A percentile compares a stretch with the other conserved stretches of the same genome.
Evolutionary conservation across 345 rosid species (phyloP).

Genomic region (Corchorus olitorius): DNA sequence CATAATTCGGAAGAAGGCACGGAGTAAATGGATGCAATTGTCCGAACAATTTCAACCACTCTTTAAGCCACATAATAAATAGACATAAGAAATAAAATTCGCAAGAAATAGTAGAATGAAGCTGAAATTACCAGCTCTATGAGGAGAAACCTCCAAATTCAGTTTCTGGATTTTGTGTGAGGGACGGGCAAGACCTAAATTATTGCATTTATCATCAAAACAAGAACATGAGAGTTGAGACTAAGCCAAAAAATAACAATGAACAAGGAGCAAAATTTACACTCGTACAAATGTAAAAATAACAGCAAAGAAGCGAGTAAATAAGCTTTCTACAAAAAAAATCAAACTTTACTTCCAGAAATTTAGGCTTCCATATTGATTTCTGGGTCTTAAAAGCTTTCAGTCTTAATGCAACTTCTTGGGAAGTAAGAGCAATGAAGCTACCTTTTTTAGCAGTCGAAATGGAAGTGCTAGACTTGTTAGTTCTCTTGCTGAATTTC

Average conservation of each 20-base stretch:
- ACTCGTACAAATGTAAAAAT: background rate
- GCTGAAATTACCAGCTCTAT: constrained; percentile 24
- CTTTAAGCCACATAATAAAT: background rate
- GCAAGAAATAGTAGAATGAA: background rate
- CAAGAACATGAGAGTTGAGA: background rate
- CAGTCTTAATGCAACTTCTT: background rate
- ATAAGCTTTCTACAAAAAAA: background rate
- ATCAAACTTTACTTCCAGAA: constrained; percentile 1
- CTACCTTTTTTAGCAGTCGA: constrained; percentile 19
- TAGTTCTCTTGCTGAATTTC: constrained; percentile 5
- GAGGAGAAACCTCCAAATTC: constrained; percentile 24
- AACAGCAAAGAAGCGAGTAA: background rate
- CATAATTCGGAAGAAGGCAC: background rate
- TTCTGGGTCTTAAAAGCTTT: constrained; percentile 9
- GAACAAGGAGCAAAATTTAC: background rate
- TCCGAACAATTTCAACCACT: background rate
- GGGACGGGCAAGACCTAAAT: constrained; percentile 13
- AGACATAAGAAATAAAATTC: background rate
- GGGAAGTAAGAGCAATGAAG: background rate
- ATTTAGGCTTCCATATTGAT: background rate
- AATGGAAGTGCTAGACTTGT: constrained; percentile 1
- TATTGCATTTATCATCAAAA: background rate
- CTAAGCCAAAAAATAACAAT: background rate
- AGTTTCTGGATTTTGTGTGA: constrained; percentile 15
- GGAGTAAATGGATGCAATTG: background rate